phyloP scores from a whole-genome alignment of 768 basidiomycete species.

The Cyclocybe cylindracea region DNA sequence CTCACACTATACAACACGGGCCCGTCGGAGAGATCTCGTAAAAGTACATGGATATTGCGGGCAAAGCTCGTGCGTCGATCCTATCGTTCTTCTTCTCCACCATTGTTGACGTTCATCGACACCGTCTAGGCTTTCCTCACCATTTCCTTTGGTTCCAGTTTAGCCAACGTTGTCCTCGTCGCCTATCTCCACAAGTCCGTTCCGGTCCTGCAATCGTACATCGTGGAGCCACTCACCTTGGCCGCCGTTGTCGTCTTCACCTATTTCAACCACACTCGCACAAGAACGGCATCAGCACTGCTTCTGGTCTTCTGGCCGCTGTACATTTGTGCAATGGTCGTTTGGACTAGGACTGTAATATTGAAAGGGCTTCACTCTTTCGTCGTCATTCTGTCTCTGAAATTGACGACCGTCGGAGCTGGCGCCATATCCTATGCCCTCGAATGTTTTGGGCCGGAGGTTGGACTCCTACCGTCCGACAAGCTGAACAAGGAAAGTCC shows the following conservation, averaged over 20 bases:
- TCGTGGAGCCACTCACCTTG: slow-evolving; percentile 60
- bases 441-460: slow-evolving; percentile 72
- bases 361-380: slow-evolving; percentile 28
- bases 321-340: slow-evolving; percentile 47
- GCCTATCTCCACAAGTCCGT: slow-evolving; percentile 32
- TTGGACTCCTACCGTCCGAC: slow-evolving; percentile 28
- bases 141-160: slow-evolving; percentile 48
- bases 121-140: slow-evolving; percentile 44
- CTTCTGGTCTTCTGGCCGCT: slow-evolving; percentile 84
- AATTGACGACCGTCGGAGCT: slow-evolving; percentile 40
- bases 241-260: slow-evolving; percentile 51
- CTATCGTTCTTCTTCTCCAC: not conserved
- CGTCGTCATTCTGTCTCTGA: slow-evolving; percentile 42
- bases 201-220: slow-evolving; percentile 50
- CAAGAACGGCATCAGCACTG: slow-evolving; percentile 67
- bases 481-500: slow-evolving; percentile 63
- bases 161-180: slow-evolving; percentile 42
- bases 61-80: slow-evolving; percentile 64
- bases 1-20: slow-evolving; percentile 25
- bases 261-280: slow-evolving; percentile 68
- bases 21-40: slow-evolving; percentile 35
- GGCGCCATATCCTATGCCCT: slow-evolving; percentile 58
- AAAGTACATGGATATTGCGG: slow-evolving; percentile 52
- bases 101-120: not conserved
- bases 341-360: slow-evolving; percentile 66